A percentile compares a stretch with the other conserved stretches of the same genome.
These are phyloP conservation scores for Euryodendron excelsum DNA, from an alignment of 148 eudicot genomes.

Conservation along the genomic window DNA sequence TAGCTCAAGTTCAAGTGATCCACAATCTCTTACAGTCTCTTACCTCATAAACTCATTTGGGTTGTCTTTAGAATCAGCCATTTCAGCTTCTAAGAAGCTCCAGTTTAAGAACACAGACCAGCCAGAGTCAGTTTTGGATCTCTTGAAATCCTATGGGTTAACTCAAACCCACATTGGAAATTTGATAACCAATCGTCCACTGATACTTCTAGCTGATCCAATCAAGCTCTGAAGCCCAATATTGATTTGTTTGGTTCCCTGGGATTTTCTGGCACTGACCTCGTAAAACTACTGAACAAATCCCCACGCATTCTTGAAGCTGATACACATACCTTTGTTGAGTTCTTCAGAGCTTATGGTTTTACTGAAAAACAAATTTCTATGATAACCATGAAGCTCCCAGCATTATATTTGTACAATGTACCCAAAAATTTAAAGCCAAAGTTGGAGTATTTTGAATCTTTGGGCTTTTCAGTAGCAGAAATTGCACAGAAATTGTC, in stretches of 20 bases:
- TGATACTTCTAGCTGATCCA: slow-evolving; percentile 10
- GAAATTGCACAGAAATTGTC: slow-evolving; percentile 3
- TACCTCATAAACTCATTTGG: slow-evolving; percentile 20
- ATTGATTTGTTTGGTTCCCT: slow-evolving; percentile 12
- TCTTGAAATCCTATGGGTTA: slow-evolving; percentile 15
- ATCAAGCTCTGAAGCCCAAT: slow-evolving; percentile 18
- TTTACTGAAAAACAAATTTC: slow-evolving; percentile 13
- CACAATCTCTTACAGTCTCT: slow-evolving; percentile 4
- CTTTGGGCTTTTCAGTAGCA: slow-evolving; percentile 6
- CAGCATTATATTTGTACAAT: neutral
- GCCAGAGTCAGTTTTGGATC: slow-evolving; percentile 8
- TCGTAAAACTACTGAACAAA: neutral
- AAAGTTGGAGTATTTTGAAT: slow-evolving; percentile 19
- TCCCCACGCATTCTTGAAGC: neutral
- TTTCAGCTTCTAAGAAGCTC: slow-evolving; percentile 20
- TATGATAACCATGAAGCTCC: slow-evolving; percentile 4
- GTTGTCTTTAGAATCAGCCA: slow-evolving; percentile 21
- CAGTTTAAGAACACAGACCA: neutral
- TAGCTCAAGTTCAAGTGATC: neutral
- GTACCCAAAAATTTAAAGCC: slow-evolving; percentile 13
- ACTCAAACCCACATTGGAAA: neutral
- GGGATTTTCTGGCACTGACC: slow-evolving; percentile 15
- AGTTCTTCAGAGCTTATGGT: slow-evolving; percentile 11
- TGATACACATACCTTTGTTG: neutral
- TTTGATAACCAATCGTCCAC: slow-evolving; percentile 7